Evolutionary conservation across 1,284 basidiomycete species (phyloP), one percentile per base, ranked within the genome.

Genomic region (Phenoliferia sp.): DNA sequence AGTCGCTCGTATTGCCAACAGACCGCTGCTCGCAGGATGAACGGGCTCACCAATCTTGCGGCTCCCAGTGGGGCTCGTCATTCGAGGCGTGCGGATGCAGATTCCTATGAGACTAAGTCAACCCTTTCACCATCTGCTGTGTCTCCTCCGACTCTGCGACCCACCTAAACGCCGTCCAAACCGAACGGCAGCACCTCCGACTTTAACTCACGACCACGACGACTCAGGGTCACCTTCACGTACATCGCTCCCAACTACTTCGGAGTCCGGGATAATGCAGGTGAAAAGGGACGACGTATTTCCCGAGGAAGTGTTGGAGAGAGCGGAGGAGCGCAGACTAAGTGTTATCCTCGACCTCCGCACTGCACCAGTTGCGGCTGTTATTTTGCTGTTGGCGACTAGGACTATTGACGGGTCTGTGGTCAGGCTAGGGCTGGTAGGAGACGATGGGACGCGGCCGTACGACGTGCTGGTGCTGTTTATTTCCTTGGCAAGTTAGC

Each of bases 401-500:
- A 86, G 87, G 62, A 89, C 88, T 66, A 85, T 96, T 28, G 84
- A 87, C 65, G 83, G 87, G 0, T 70, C 75, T 0, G 88, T 82
- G 78, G 77, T 95, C 32, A 83, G 86, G 7, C 80, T 85, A 64
- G 94, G 94, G 16, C 84, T 85, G 50, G 82, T 83, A 3, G 89
- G 89, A 28, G 81, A 84, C 0, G 88, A 88, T 59, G 89, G 89
- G 3, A 85, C 97, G 50, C 85, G 90, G 72, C 94, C 95, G 0
- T 91, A 94, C 76, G 92, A 96, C 78, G 93, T 98, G 69, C 86
- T 98, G 79, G 90, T 92, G 33, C 82, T 98, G 4, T 97, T 98
- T 80, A 87, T 93, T 72, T 90, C 90, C 2, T 83, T 98, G 63
- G 85, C 84, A 16, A n/a, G 68, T 54, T 4, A 19, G n/a, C 19